Evolutionary conservation across 305 asterid genomes (phyloP), one percentile per base, ranked within the genome.

Genomic region (Coffea humblotiana): DNA sequence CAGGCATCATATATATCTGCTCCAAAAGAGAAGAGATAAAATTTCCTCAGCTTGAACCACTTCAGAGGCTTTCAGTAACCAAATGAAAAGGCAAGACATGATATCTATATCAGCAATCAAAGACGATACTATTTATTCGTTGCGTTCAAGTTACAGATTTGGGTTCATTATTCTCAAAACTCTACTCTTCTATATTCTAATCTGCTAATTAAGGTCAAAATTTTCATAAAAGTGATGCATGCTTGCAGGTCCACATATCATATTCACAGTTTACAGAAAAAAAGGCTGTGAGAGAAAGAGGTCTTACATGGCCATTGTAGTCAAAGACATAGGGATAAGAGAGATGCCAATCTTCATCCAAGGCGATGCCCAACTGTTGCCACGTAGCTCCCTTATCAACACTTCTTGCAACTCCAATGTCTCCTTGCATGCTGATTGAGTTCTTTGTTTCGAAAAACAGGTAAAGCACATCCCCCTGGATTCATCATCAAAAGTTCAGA

Each of bases 291-390:
- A 27, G 47, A 23, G 51, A 63, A 78, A 29, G 82, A 78, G 75
- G 77, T 51, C 96, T 89, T 92, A 96, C 99, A 77, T 86, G 90
- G 86, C 97, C 94, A 13, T 93, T 84, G 88, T 90, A 88, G 79
- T 96, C 94, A 40, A 96, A 96, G 82, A 94, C 97, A 40, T 92
- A 94, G 0, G 99, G 98, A 86, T 89, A 96, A 29, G 99, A 96
- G 77, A 96, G 97, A 89, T 96, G 99, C 98, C 99, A 96, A 77
- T 93, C 96, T 86, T 94, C 98, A 78, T 93, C 98, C 18, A 96
- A 88, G 71, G 96, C 98, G 71, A 89, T 86, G 23, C 99, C 99
- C 86, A 96, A 83, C 78, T 89, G 98, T 82, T 93, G 89, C 99
- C 99, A 96, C 1, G 97, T 93, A 25, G 92, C 98, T 79, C 98